Conservation (phyloP, 2,329 filamentous ascomycete species). For the Penicillium sp. region DNA sequence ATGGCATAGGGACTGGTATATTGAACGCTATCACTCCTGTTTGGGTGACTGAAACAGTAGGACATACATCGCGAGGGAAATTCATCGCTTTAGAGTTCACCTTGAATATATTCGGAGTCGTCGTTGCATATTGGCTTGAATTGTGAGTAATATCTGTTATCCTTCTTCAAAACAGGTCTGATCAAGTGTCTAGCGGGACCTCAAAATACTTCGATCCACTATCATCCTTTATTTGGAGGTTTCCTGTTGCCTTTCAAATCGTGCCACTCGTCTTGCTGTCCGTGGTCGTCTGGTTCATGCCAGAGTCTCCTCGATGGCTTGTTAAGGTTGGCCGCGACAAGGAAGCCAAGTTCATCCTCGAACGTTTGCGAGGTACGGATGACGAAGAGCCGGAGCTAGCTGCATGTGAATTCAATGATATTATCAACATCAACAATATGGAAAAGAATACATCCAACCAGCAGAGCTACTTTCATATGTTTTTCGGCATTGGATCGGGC, state of each 20-base stretch:
- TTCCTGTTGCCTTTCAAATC: constrained; percentile 70
- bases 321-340: constrained; percentile 65
- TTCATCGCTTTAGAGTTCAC: constrained; percentile 72
- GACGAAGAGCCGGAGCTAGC: constrained; percentile 33
- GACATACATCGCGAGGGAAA: constrained; percentile 66
- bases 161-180: no score
- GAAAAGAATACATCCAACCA: constrained; percentile 24
- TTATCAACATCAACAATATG: constrained; percentile 30
- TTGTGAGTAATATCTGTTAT: constrained; percentile 63
- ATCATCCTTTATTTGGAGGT: no score
- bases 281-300: constrained; percentile 62
- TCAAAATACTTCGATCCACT: no score
- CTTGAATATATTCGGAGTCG: constrained; percentile 69
- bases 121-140: constrained; percentile 61
- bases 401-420: constrained; percentile 45
- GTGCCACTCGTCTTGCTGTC: constrained; percentile 62
- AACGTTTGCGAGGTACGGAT: constrained; percentile 18
- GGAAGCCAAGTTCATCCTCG: constrained; percentile 53
- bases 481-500: constrained; percentile 30
- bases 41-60: constrained; percentile 68
- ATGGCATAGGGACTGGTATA: constrained; percentile 67
- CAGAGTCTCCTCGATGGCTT: constrained; percentile 62
- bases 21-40: constrained; percentile 70
- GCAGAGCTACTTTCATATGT: constrained; percentile 29
- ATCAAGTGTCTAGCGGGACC: no score